These are phyloP conservation scores for Haplosporangium sp. DNA, from an alignment of 371 early-diverging fungal species.

Conservation along the genomic window DNA sequence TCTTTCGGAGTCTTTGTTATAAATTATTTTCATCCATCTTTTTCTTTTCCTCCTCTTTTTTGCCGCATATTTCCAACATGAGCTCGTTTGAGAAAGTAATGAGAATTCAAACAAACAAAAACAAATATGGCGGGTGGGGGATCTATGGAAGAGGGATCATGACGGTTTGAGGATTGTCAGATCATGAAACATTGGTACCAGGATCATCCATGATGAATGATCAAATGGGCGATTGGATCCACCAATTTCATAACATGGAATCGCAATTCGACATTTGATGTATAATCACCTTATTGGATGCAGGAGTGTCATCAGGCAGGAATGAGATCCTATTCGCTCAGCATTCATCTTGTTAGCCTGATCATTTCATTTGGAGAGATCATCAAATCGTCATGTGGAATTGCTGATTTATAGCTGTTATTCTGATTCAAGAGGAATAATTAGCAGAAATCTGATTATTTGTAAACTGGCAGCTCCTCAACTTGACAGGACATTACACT, in stretches of 20 bases:
- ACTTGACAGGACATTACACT: too few species aligned
- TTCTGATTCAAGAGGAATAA: neutral
- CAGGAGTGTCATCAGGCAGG: neutral
- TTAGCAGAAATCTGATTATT: neutral
- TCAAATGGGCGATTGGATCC: constrained; percentile 1
- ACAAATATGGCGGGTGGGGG: neutral
- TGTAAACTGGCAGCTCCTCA: neutral
- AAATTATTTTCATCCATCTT: neutral
- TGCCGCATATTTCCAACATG: constrained; percentile 57
- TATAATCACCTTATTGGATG: neutral
- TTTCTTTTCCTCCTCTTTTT: constrained; percentile 53
- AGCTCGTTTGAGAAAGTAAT: constrained; percentile 58
- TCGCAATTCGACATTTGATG: neutral
- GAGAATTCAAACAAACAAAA: constrained; percentile 18
- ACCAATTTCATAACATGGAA: neutral
- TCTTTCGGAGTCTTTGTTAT: neutral
- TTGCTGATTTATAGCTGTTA: constrained; percentile 14
- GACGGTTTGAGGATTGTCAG: constrained; percentile 2
- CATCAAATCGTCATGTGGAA: constrained; percentile 28
- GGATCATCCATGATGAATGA: constrained; percentile 6
- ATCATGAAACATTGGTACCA: neutral
- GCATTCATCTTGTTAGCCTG: neutral
- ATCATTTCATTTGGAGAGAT: constrained; percentile 4
- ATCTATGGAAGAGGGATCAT: neutral
- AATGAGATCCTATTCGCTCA: neutral